phyloP scores from a whole-genome alignment of 345 rosid species.

The Melaleuca alternifolia region DNA sequence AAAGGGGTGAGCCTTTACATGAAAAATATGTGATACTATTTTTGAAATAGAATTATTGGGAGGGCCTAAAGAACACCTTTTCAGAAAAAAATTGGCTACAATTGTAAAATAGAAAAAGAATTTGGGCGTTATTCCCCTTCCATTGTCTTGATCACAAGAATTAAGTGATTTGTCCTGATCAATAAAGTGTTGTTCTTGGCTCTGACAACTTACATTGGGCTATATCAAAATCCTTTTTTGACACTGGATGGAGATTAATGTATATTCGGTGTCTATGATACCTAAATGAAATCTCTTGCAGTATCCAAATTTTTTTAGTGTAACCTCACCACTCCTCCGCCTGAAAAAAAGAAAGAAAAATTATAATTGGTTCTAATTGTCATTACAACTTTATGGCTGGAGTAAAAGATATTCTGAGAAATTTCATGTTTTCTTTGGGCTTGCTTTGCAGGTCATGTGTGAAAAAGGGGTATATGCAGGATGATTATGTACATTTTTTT shows the following conservation, averaged over 20 bases:
- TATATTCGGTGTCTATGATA: neutral
- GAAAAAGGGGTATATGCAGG: slow-evolving; percentile 79
- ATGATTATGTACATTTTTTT: slow-evolving; percentile 75
- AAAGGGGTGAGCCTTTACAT: neutral
- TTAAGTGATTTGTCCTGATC: neutral
- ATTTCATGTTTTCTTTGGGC: neutral
- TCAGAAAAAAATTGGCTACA: neutral
- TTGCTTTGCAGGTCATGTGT: slow-evolving; percentile 69
- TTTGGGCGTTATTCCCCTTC: neutral
- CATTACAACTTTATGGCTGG: neutral
- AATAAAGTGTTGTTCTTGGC: neutral
- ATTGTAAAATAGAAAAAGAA: neutral
- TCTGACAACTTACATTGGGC: neutral
- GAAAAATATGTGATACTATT: neutral
- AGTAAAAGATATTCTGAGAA: neutral
- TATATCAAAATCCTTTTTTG: neutral
- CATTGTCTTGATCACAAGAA: neutral
- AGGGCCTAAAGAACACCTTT: neutral
- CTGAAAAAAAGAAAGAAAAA: neutral
- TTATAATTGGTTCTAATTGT: neutral
- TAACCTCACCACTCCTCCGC: neutral
- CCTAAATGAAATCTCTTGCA: neutral
- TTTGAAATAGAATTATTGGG: neutral
- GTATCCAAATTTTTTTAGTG: neutral
- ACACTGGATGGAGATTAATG: neutral